A percentile compares a stretch with the other conserved stretches of the same genome.
phyloP scores from a whole-genome alignment of 352 stramenopile species.

The Thalassiosira hispida region DNA sequence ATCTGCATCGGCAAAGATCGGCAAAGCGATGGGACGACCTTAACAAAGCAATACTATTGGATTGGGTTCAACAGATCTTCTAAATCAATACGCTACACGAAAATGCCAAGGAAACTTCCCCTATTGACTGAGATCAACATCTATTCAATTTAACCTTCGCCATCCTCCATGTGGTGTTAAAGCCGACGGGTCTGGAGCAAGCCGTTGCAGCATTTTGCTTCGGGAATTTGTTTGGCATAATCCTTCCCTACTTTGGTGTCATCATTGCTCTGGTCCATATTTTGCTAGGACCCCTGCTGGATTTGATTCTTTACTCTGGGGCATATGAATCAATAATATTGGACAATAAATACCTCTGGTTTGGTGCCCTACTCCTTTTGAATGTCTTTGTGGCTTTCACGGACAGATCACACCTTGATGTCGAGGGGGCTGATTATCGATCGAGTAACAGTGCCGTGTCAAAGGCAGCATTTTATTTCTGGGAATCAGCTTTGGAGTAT shows the following conservation, averaged over 20 bases:
- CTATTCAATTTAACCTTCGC: slow-evolving; percentile 30
- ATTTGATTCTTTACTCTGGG: slow-evolving; percentile 6
- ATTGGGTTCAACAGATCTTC: too few relatives aligned
- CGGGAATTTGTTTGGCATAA: slow-evolving; percentile 46
- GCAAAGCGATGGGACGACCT: too few relatives aligned
- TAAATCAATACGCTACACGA: too few relatives aligned
- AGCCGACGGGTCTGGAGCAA: slow-evolving; percentile 22
- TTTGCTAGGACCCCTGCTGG: slow-evolving; percentile 11
- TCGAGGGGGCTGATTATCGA: slow-evolving; percentile 29
- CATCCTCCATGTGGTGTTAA: slow-evolving; percentile 35
- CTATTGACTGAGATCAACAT: slow-evolving; percentile 48
- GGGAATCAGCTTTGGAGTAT: slow-evolving; percentile 32
- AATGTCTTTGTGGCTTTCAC: slow-evolving; percentile 31
- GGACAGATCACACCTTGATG: slow-evolving; percentile 34
- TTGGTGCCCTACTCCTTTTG: slow-evolving; percentile 20
- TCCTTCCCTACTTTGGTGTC: slow-evolving; percentile 25
- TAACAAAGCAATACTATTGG: too few relatives aligned
- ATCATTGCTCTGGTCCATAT: slow-evolving; percentile 15
- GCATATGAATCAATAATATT: slow-evolving; percentile 23
- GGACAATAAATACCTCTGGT: slow-evolving; percentile 19
- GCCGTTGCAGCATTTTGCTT: slow-evolving; percentile 17
- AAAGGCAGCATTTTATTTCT: slow-evolving; percentile 23
- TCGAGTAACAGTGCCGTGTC: slow-evolving; percentile 13
- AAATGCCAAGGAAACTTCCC: background rate
- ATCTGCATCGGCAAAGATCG: too few relatives aligned